These are phyloP conservation scores for Nakaseomyces glabratus DNA, from an alignment of 1,139 yeast genomes.

Conservation along the genomic window DNA sequence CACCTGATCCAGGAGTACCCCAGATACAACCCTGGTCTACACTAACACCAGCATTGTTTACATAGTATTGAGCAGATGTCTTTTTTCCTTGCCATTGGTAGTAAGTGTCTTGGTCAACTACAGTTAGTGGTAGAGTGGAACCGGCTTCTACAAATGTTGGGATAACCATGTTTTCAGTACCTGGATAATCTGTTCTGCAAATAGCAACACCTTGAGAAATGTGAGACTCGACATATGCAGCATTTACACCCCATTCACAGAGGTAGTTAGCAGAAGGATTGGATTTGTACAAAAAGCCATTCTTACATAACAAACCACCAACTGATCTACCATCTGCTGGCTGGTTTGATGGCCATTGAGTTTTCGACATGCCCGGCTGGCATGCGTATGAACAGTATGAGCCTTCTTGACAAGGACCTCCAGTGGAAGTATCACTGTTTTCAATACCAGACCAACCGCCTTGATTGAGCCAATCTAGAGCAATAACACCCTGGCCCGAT, in stretches of 20 bases:
- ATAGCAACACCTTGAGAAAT: constrained; percentile 54
- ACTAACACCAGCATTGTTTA: constrained; percentile 71
- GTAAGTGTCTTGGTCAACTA: constrained; percentile 55
- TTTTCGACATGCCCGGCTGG: constrained; percentile 85
- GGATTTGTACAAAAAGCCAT: constrained; percentile 61
- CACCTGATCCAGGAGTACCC: constrained; percentile 56
- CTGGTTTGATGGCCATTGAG: constrained; percentile 73
- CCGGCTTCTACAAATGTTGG: constrained; percentile 67
- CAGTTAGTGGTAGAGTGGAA: constrained; percentile 47
- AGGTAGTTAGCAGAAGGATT: constrained; percentile 50
- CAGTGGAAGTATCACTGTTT: constrained; percentile 51
- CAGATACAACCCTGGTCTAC: constrained; percentile 68
- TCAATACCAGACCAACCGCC: constrained; percentile 74
- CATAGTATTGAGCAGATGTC: constrained; percentile 74
- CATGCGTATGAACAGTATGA: constrained; percentile 79
- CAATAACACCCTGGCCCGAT: constrained; percentile 64
- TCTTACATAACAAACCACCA: constrained; percentile 67
- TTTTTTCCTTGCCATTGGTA: constrained; percentile 55
- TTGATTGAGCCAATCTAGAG: constrained; percentile 48
- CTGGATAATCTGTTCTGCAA: constrained; percentile 85
- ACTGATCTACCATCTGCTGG: constrained; percentile 68
- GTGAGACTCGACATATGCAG: constrained; percentile 52
- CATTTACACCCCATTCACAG: constrained; percentile 69
- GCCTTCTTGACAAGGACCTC: constrained; percentile 62
- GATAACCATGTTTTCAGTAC: constrained; percentile 79